phyloP scores from a whole-genome alignment of 805 yeast genomes.

The Saccharomycopsis schoenii region DNA sequence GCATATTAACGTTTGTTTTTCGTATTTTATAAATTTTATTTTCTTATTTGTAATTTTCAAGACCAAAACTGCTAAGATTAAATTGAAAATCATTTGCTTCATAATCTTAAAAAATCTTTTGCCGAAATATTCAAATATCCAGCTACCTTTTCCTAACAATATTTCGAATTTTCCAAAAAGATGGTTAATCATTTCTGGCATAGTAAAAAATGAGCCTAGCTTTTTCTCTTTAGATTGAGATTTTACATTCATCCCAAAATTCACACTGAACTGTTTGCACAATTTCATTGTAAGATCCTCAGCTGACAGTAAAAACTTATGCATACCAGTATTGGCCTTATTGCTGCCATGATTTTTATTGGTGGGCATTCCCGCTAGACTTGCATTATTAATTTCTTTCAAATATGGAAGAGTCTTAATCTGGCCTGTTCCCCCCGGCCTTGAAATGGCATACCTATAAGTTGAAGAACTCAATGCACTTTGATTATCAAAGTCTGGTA shows the following conservation, averaged over 20 bases:
- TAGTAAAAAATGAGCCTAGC: neutral
- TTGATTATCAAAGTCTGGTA: neutral
- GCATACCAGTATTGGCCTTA: neutral
- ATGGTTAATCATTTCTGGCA: neutral
- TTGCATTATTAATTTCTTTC: neutral
- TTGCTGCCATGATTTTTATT: neutral
- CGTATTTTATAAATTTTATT: neutral
- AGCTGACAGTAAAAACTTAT: neutral
- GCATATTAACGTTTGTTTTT: neutral
- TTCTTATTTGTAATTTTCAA: neutral
- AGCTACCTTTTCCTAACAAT: neutral
- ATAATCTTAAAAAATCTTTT: neutral
- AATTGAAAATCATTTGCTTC: neutral
- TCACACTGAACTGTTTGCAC: neutral
- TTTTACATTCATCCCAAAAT: neutral
- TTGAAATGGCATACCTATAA: neutral
- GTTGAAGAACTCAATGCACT: neutral
- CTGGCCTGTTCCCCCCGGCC: neutral
- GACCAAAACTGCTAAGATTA: neutral
- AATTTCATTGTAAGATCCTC: neutral
- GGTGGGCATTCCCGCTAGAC: neutral
- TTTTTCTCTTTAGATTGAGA: neutral
- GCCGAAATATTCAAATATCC: neutral
- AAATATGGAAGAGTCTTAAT: neutral
- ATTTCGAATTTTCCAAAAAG: neutral